Evolutionary conservation across 371 early-diverging fungal genomes (phyloP), one percentile per base, ranked within the genome.

Genomic region (Rhizopus delemar): DNA sequence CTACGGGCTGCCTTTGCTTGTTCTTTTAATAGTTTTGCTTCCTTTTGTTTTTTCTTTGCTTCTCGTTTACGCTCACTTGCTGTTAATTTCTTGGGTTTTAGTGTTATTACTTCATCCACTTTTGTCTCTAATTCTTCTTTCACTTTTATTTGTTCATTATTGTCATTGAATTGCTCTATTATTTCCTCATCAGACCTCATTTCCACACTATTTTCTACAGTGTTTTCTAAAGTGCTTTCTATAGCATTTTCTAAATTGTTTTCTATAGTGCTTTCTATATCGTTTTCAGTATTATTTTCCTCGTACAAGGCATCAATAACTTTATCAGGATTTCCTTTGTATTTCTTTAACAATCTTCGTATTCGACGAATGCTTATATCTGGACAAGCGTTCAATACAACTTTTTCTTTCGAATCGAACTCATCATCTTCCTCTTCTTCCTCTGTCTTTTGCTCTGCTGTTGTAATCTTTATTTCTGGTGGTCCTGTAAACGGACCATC

Each of bases 401-500:
- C 75, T 49, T 78, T 82, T 56, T 86, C 86, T 41, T 67, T 64
- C 3, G 73, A 73, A 5, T 51, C 69, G 15, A 76, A 50, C 6
- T 13, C 32, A 4, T 63, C 58, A 33, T 67, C 63, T 52, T 79
- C 63, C 43, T 66, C 13, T 16, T 63, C 51, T 55, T 73, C 53
- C 38, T 66, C 45, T 58, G 2, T 22, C 22, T 22, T 22, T 22
- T 56, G 53, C 34, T 48, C 57, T 3, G 29, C 51, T 59, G 56
- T 41, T 6, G 53, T 49, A 22, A 64, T 66, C 38, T 78, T 79
- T 13, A 87, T 85, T 15, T 84, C 73, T 3, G 90, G 90, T 15
- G 76, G 75, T 4, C 89, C 91, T 5, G 69, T 70, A 36, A 74
- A 71, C 3, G 90, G 90, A 0, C 90, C 89, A 48, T 77, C 78